Base-by-base conservation (phyloP, 225 moss, liverwort and hornwort genomes). In the Physcomitrellopsis africana region DNA sequence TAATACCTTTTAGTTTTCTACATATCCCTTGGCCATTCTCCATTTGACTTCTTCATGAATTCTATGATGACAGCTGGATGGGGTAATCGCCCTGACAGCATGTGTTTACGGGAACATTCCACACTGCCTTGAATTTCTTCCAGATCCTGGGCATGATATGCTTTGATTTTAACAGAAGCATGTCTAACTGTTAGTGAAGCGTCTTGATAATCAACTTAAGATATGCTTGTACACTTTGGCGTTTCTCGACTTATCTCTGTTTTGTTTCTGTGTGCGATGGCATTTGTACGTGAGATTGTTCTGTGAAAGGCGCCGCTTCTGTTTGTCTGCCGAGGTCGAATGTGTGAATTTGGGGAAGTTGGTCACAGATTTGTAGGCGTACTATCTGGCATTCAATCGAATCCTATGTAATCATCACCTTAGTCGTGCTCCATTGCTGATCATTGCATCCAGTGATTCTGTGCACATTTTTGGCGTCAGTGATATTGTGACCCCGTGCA, bases 321-420 rank as follows among this genome's bases (percentile, higher is more conserved):
- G 20, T 55, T 74, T 44, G 11, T 44, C 42, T 74, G 54, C 73
- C 37, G 22, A 43, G 63, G 15, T 54, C 22, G 72, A 61, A 61
- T 53, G 7, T 53, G 17, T 15, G 17, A 15, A 6, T 53, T 7
- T 53, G 16, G 53, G 53, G 15, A 17, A n/a, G 53, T 15, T 15
- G 7, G 53, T n/a, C 53, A n/a, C 7, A 53, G 53, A 53, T 53
- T 53, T 49, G 11, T 49, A 49, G 4, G 11, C 4, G 11, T 11
- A 11, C 15, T 0, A 49, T 14, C 32, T 37, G 32, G 32, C 32
- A 37, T 37, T 37, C 32, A 37, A 37, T 37, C 32, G 32, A 37
- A 37, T 37, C 13, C 23, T 55, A 54, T 65, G 44, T 63, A 63
- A 66, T 63, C 6, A 57, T 67, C 75, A 75, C 32, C 6, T 53